Evolutionary conservation across 495 filamentous ascomycete genomes (phyloP), one percentile per base, ranked within the genome.

Genomic region (Penicillium ochrochloron): DNA sequence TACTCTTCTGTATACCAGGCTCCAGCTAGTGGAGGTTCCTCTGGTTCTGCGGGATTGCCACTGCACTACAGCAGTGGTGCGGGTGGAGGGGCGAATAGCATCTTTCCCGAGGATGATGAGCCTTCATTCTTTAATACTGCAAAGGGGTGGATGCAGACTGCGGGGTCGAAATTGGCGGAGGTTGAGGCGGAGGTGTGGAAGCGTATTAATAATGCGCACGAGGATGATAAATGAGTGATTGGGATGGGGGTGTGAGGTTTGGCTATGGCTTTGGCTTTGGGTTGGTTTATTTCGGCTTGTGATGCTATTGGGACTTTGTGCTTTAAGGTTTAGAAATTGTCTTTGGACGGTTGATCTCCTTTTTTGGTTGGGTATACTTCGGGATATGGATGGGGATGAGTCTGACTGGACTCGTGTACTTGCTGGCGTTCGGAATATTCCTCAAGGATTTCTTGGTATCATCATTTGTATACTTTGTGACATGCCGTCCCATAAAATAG

Each of bases 161-260:
- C 85, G 10, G 89, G 89, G 58, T 77, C 79, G 64, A 88, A 85
- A 72, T 70, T 91, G 56, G 81, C 78, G 12, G 85, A 87, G 58
- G 85, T 85, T 21, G 88, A 91, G 76, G 85, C 80, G 62, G 86
- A 88, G 77, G 84, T 90, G n/a, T 92, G 90, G 89, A 89, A 79
- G 76, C 81, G 81, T 72, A 88, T 89, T 68, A 89, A 88, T 73
- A 70, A 76, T 65, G 73, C 71, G 17, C 78, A 81, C 74, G 74
- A 72, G 66, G 66, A 72, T 48, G 66, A 63, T 44, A 60, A 55
- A 55, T 44, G 42, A 61, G 48, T 15, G 35, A 35, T 65, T 41
- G 42, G 41, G 27, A 34, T 63, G 53, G 48, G 27, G 42, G 42
- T 21, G 10, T 44, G n/a, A 9, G 2, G 17, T 44, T 21, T 44